These are phyloP conservation scores for Pyrenopolyporus hunteri DNA, from an alignment of 495 filamentous ascomycete genomes.

Conservation along the genomic window DNA sequence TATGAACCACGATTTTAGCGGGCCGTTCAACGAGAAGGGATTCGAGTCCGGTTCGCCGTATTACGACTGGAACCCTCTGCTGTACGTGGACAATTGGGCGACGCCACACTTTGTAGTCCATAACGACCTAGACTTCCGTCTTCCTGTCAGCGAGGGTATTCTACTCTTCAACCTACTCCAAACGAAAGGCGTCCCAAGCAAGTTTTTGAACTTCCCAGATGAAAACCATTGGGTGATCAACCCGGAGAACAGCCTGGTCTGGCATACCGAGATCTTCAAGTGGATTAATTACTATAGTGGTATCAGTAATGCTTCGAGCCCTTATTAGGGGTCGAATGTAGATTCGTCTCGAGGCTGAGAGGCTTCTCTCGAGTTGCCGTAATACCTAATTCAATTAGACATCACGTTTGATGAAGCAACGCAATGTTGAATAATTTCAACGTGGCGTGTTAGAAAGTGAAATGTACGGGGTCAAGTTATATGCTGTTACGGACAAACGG, in stretches of 20 bases:
- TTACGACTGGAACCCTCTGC: constrained; percentile 71
- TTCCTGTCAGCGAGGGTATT: constrained; percentile 72
- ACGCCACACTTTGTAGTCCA: constrained; percentile 79
- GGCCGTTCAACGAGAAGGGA: constrained; percentile 59
- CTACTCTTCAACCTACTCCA: constrained; percentile 78
- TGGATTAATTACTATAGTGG: constrained; percentile 76
- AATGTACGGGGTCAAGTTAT: not conserved
- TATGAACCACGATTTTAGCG: constrained; percentile 47
- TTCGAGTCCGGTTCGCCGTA: constrained; percentile 67
- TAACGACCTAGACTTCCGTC: constrained; percentile 73
- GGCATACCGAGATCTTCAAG: constrained; percentile 75
- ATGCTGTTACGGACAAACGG: too few relatives aligned
- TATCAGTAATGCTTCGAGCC: constrained; percentile 41
- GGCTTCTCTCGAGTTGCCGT: constrained; percentile 3
- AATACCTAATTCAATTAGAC: constrained; percentile 39
- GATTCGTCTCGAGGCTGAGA: not conserved
- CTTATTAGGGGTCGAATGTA: constrained; percentile 34
- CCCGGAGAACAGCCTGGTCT: constrained; percentile 73
- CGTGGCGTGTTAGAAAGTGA: not conserved
- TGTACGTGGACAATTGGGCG: constrained; percentile 64
- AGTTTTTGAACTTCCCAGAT: constrained; percentile 63
- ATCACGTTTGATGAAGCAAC: constrained; percentile 35
- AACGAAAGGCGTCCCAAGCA: constrained; percentile 64
- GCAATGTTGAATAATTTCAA: constrained; percentile 5
- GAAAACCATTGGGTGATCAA: constrained; percentile 75